Evolutionary conservation across 371 early-diverging fungal species (phyloP), one percentile per base, ranked within the genome.

Genomic region (Choanephora cucurbitarum): DNA sequence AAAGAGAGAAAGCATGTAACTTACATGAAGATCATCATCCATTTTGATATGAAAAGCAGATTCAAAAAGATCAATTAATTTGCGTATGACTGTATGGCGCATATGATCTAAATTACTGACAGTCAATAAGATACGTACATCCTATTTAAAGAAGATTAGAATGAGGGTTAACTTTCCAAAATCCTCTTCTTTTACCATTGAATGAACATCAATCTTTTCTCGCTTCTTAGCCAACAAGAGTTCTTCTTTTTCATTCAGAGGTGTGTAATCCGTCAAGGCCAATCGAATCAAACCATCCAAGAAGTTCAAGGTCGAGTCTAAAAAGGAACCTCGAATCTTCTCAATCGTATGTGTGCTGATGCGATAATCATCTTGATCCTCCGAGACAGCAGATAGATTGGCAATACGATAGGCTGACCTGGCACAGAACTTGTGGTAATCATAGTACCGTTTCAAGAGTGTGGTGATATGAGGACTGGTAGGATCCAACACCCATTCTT

Each of bases 401-500:
- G 82, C 76, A n/a, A 83, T 79, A 51, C 77, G 80, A 60, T 78
- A 77, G 0, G 84, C 83, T 5, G 84, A 81, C 34, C 88, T 72
- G 6, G 90, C 76, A 59, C 86, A 81, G 62, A 84, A 84, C 48
- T 89, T 90, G 52, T 85, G 83, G 28, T 89, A 89, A 15, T 85
- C 80, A 50, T 87, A 89, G 49, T 87, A 90, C 23, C 86, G 82
- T 15, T 82, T 75, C 49, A 86, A 62, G 42, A 87, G 65, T 14
- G 73, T 66, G 0, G 92, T 90, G 10, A 83, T 75, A 53, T 89
- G 86, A 14, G 84, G 73, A 23, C 82, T 80, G 23, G 89, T 91
- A 0, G 87, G 75, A 42, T 93, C 90, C 44, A 92, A 70, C 0
- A 84, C 66, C 95, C 95, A 96, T 51, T 91, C 93, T 68, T 96